Conservation (phyloP, 768 basidiomycete species). For the Trametes cubensis region DNA sequence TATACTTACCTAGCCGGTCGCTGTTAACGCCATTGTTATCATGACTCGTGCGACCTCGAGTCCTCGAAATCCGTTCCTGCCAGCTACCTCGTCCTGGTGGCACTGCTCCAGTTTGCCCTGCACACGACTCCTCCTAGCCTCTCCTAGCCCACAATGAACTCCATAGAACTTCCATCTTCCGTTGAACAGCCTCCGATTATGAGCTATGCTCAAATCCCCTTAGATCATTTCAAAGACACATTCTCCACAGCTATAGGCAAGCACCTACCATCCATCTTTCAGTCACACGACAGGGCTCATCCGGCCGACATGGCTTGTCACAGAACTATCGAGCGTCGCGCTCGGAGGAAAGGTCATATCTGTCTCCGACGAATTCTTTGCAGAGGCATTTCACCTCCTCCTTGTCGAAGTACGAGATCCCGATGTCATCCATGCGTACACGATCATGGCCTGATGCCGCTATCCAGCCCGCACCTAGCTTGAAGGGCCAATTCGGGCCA, state of each 20-base stretch:
- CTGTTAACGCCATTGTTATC: neutral
- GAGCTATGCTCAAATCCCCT: constrained; percentile 46
- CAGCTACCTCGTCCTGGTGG: neutral
- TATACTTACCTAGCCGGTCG: neutral
- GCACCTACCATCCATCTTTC: neutral
- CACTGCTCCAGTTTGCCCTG: neutral
- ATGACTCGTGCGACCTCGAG: constrained; percentile 14
- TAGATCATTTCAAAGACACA: constrained; percentile 49
- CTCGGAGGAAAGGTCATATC: constrained; percentile 75
- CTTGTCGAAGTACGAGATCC: constrained; percentile 66
- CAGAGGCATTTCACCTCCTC: constrained; percentile 80
- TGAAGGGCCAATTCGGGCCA: constrained; percentile 97
- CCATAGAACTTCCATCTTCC: neutral
- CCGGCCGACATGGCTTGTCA: neutral
- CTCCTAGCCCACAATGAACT: neutral
- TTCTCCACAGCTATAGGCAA: constrained; percentile 58
- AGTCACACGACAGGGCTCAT: neutral
- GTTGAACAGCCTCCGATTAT: constrained; percentile 32
- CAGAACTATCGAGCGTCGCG: constrained; percentile 88
- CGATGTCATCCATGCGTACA: neutral
- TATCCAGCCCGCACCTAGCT: constrained; percentile 73
- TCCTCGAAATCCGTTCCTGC: neutral
- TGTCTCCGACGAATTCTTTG: constrained; percentile 97
- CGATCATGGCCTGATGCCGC: constrained; percentile 1
- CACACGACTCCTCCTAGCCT: neutral